Evolutionary conservation across 108 stramenopile genomes (phyloP).

Genomic region (Chaetoceros tenuissimus): DNA sequence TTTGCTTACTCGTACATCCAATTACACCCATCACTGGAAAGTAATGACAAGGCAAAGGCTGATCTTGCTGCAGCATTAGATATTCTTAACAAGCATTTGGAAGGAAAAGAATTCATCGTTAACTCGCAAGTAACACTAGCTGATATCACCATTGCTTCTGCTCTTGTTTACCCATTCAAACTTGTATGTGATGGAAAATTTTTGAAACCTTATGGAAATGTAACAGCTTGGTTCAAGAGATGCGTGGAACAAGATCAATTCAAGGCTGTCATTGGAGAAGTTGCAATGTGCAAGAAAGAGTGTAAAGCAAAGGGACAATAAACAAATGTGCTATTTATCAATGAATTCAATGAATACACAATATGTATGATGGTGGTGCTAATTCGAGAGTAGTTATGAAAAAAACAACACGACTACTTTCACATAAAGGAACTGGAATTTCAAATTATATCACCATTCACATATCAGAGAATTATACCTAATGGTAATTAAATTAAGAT

Average conservation of each 20-base stretch:
- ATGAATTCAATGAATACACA: neutral
- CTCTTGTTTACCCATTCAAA: constrained; percentile 86
- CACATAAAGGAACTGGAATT: too few species aligned
- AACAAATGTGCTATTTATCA: neutral
- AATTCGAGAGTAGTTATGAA: too few species aligned
- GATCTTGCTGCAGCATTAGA: constrained; percentile 55
- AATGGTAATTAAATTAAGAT: too few species aligned
- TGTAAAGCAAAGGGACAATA: constrained; percentile 17
- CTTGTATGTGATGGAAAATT: constrained; percentile 61
- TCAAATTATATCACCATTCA: too few species aligned
- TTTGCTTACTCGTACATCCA: neutral
- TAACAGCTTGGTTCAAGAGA: constrained; percentile 74
- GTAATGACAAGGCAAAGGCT: constrained; percentile 55
- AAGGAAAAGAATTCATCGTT: constrained; percentile 55
- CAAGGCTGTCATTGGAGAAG: constrained; percentile 69
- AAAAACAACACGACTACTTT: too few species aligned
- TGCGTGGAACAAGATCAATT: constrained; percentile 83
- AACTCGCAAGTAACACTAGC: constrained; percentile 79
- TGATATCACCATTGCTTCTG: constrained; percentile 79
- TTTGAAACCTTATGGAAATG: constrained; percentile 54
- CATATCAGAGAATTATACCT: too few species aligned
- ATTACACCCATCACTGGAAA: constrained; percentile 5
- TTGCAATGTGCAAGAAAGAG: constrained; percentile 63
- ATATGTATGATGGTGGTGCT: too few species aligned
- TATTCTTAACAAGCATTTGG: constrained; percentile 54